These are phyloP conservation scores for Aspergillus taichungensis DNA, from an alignment of 495 filamentous ascomycete genomes.

Conservation along the genomic window DNA sequence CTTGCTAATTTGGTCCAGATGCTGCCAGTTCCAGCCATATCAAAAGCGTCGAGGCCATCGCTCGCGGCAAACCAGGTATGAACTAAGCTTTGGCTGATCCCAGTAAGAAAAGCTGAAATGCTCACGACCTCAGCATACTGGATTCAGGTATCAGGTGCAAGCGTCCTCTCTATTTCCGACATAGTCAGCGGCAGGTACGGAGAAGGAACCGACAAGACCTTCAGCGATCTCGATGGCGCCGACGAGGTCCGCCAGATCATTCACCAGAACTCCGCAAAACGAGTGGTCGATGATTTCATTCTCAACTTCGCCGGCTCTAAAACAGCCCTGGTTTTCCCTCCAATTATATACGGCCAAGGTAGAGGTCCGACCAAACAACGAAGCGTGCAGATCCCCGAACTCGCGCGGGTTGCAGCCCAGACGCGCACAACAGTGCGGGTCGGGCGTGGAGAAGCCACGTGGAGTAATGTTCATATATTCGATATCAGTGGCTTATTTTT, in stretches of 20 bases:
- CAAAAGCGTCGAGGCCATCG: conserved; percentile 29
- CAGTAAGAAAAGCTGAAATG: background rate
- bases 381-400: conserved; percentile 50
- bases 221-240: conserved; percentile 17
- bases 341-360: conserved; percentile 64
- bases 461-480: conserved; percentile 59
- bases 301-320: conserved; percentile 33
- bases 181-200: conserved; percentile 16
- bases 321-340: conserved; percentile 61
- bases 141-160: conserved; percentile 27
- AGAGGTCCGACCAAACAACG: conserved; percentile 53
- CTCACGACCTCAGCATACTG: conserved; percentile 16
- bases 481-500: conserved; percentile 58
- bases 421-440: conserved; percentile 49
- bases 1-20: conserved; percentile 12
- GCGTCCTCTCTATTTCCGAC: conserved; percentile 21
- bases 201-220: conserved; percentile 16
- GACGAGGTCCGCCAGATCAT: conserved; percentile 31
- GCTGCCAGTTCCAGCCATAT: conserved; percentile 34
- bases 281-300: conserved; percentile 44
- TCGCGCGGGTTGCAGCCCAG: conserved; percentile 45
- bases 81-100: background rate
- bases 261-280: conserved; percentile 32
- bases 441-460: conserved; percentile 47
- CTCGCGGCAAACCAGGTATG: conserved; percentile 20